Base-by-base conservation (phyloP, 2,329 filamentous ascomycete species). In the Sporothrix pallida region DNA sequence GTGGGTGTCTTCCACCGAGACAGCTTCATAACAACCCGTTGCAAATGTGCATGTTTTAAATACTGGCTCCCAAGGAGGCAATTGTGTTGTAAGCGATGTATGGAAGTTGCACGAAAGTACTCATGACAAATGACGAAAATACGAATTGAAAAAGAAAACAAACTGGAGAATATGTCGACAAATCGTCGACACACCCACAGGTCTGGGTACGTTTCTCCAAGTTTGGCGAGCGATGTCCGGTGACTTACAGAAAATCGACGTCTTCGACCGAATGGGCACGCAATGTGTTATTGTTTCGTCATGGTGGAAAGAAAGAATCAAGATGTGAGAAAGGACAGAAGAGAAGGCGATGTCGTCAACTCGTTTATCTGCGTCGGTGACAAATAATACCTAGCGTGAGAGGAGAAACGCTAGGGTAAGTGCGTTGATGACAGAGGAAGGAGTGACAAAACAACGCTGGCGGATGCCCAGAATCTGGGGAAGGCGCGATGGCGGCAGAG, bases 291-390 rank as follows among this genome's bases (percentile, higher is more conserved):
- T 15, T 63, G 60, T 63, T 63, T 63, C n/a, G 31, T 63, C 60
- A 20, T 44, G 37, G 8, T 20, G 9, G 31, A 63, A n/a, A n/a
- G n/a, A n/a, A n/a, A n/a, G n/a, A n/a, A n/a, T n/a, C n/a, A n/a
- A n/a, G n/a, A n/a, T n/a, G n/a, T n/a, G n/a, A n/a, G 5, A 20
- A 44, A 44, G 60, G 60, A 12, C 3, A 12, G 10, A 63, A 12
- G 31, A 63, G 60, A 63, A n/a, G 60, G 60, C 60, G 60, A 63
- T 44, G 60, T 63, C 15, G 8, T 20, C 15, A 9, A 17, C 31
- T 63, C 60, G 60, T 31, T 63, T 44, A 63, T 63, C 60, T 63
- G 60, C 60, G 60, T 63, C 37, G 60, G 31, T 9, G 37, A n/a
- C 12, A 17, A 8, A 4, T 20, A 8, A 4, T 20, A 17, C 60